These are phyloP conservation scores for Suillus plorans DNA, from an alignment of 768 basidiomycete genomes.

Conservation along the genomic window DNA sequence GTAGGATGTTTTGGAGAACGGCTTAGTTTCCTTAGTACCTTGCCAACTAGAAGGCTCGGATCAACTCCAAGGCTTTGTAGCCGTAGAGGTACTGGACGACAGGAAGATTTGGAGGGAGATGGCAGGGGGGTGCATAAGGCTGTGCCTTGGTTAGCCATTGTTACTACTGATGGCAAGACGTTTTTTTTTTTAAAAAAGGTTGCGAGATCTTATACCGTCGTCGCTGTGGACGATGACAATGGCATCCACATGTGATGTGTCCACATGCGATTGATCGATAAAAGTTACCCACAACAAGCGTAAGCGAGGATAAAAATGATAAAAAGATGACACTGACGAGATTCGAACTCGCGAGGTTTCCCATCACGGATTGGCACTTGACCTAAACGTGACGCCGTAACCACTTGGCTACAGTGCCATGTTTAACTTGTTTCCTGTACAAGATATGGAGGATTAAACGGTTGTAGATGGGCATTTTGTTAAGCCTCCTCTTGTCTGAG, in stretches of 20 bases:
- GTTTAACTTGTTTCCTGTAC: rapidly evolving
- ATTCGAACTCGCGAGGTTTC: slow-evolving; percentile 62
- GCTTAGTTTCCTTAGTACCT: slow-evolving; percentile 38
- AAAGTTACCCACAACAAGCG: background rate
- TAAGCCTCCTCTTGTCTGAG: no score
- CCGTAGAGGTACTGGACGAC: slow-evolving; percentile 37
- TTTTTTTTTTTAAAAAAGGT: background rate
- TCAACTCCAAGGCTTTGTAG: slow-evolving; percentile 34
- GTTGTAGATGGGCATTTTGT: background rate
- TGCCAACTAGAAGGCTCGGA: slow-evolving; percentile 44
- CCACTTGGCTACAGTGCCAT: slow-evolving; percentile 59
- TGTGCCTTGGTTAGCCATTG: slow-evolving; percentile 13
- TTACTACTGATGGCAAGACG: background rate
- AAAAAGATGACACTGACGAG: slow-evolving; percentile 53
- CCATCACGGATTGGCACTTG: slow-evolving; percentile 47
- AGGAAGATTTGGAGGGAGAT: slow-evolving; percentile 27
- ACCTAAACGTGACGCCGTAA: slow-evolving; percentile 62
- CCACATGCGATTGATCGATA: slow-evolving; percentile 8
- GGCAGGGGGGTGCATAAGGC: slow-evolving; percentile 15
- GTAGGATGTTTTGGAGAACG: slow-evolving; percentile 46
- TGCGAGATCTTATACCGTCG: background rate
- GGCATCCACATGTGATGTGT: slow-evolving; percentile 4
- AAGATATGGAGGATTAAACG: background rate
- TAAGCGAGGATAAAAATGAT: slow-evolving; percentile 10
- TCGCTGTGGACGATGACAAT: slow-evolving; percentile 9